phyloP scores from a whole-genome alignment of 345 rosid species.

The Citrus trifoliata region DNA sequence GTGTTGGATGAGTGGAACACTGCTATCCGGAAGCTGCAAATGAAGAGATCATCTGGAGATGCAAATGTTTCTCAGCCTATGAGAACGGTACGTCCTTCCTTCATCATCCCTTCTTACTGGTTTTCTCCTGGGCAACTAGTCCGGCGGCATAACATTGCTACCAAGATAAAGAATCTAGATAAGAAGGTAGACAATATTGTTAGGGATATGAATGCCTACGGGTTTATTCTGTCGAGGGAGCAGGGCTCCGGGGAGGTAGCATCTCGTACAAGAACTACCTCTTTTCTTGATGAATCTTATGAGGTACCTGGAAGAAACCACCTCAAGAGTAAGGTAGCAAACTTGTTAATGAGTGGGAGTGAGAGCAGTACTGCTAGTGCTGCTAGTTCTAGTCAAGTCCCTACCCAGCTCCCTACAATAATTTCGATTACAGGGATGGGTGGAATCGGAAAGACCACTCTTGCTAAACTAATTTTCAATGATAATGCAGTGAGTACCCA shows the following conservation, averaged over 20 bases:
- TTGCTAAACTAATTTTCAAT: no score
- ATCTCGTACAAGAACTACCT: background rate
- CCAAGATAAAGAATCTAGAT: background rate
- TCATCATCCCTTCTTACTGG: background rate
- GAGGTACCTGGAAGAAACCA: no score
- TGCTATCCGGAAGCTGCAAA: background rate
- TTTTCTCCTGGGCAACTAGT: background rate
- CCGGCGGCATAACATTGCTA: background rate
- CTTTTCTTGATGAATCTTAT: background rate
- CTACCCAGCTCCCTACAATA: no score
- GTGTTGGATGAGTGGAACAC: constrained; percentile 8
- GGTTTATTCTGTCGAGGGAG: no score
- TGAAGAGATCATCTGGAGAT: background rate
- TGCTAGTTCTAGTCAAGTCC: no score
- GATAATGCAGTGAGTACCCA: no score
- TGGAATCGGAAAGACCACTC: no score
- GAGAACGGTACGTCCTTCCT: background rate
- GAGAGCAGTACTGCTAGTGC: no score
- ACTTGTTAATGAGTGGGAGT: no score
- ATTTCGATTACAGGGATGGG: no score
- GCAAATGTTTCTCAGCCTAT: background rate
- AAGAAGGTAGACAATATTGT: background rate
- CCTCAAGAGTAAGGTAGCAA: no score
- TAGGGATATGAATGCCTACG: background rate
- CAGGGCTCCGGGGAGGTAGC: no score